Percentiles rank a stretch among this genome's conserved stretches.
Evolutionary conservation across 805 yeast species (phyloP).

Genomic region (Wickerhamomyces mucosus): DNA sequence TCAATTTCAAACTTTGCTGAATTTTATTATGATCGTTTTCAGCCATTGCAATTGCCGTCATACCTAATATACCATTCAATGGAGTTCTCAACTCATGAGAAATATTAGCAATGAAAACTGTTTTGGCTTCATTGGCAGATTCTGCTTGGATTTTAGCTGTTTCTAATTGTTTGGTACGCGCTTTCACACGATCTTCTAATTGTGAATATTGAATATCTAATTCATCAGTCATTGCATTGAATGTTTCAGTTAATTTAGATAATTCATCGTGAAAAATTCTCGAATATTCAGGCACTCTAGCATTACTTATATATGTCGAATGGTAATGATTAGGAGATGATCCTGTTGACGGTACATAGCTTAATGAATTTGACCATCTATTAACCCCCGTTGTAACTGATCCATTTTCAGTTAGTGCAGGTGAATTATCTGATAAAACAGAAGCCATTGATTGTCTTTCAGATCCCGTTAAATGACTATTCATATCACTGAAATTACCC

Average conservation of each 20-base stretch:
- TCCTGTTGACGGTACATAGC: neutral
- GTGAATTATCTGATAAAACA: slow-evolving; percentile 1
- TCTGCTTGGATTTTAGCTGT: slow-evolving; percentile 85
- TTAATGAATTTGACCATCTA: neutral
- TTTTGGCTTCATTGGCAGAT: slow-evolving; percentile 93
- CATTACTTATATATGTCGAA: slow-evolving; percentile 26
- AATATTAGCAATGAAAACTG: slow-evolving; percentile 85
- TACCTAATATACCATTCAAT: slow-evolving; percentile 89
- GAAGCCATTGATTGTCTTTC: slow-evolving; percentile 4
- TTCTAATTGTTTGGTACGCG: slow-evolving; percentile 81
- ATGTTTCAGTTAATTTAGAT: slow-evolving; percentile 79
- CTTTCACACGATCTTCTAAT: slow-evolving; percentile 79
- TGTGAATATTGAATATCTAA: slow-evolving; percentile 75
- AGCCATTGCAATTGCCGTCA: slow-evolving; percentile 90
- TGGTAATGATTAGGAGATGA: slow-evolving; percentile 7
- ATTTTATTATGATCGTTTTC: slow-evolving; percentile 63
- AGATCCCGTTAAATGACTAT: slow-evolving; percentile 1
- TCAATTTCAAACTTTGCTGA: slow-evolving; percentile 68
- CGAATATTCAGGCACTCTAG: slow-evolving; percentile 36
- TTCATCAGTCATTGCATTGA: slow-evolving; percentile 86
- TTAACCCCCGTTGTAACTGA: slow-evolving; percentile 8
- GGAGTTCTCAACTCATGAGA: slow-evolving; percentile 95
- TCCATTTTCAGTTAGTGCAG: slow-evolving; percentile 7
- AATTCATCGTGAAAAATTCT: slow-evolving; percentile 71
- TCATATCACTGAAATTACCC: neutral